Evolutionary conservation across 1,284 basidiomycete genomes (phyloP).

Genomic region (Papiliotrema nemorosa): DNA sequence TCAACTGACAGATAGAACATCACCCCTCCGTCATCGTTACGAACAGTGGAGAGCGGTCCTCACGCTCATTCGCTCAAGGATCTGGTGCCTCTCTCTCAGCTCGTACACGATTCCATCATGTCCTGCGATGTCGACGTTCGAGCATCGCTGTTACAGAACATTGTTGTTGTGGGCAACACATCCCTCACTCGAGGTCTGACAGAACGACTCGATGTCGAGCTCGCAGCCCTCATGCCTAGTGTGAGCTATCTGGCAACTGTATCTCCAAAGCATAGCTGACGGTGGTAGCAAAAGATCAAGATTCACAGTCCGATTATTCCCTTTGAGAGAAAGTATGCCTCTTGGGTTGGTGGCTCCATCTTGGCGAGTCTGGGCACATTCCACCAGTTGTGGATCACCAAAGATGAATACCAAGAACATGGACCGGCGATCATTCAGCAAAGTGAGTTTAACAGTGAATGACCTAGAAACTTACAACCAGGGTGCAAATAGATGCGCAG

Average conservation of each 20-base stretch:
- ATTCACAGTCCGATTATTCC: constrained; percentile 87
- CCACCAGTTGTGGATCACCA: constrained; percentile 92
- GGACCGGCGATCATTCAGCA: constrained; percentile 49
- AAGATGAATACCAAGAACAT: constrained; percentile 78
- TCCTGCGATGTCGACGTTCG: constrained; percentile 89
- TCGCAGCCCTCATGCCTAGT: constrained; percentile 71
- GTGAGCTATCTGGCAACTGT: constrained; percentile 53
- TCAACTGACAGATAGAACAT: constrained; percentile 16
- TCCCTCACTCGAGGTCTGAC: constrained; percentile 80
- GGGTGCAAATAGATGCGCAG: constrained; percentile 12
- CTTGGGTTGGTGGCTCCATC: constrained; percentile 92
- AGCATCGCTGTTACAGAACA: constrained; percentile 82
- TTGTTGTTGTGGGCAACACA: constrained; percentile 91
- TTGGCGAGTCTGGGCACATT: constrained; percentile 90
- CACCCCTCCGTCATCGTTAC: constrained; percentile 36
- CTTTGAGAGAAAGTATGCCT: constrained; percentile 78
- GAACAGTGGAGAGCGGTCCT: constrained; percentile 44
- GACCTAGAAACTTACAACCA: background rate
- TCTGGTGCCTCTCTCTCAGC: constrained; percentile 61
- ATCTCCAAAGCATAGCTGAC: background rate
- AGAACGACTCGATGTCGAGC: constrained; percentile 78
- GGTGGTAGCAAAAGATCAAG: constrained; percentile 58
- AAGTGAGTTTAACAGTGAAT: constrained; percentile 26
- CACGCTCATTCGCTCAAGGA: constrained; percentile 59
- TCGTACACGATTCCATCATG: constrained; percentile 75